Evolutionary conservation across 2,329 filamentous ascomycete genomes (phyloP).

Genomic region (Pseudogymnoascus sp.): DNA sequence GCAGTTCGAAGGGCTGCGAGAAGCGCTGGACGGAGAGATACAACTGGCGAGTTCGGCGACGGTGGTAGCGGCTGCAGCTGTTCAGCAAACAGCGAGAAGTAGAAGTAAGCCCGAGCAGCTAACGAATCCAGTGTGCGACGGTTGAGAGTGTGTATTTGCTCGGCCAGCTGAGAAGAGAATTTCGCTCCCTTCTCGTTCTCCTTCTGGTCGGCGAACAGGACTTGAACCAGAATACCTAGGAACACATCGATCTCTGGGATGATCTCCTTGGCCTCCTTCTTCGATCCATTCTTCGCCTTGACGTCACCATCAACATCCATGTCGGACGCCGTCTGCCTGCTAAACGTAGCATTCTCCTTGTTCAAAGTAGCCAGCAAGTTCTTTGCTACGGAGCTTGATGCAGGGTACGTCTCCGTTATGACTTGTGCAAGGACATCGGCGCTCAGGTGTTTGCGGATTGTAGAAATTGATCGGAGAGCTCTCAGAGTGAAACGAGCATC

Average conservation of each 20-base stretch:
- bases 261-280: constrained; percentile 62
- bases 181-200: constrained; percentile 69
- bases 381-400: constrained; percentile 52
- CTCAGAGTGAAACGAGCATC: constrained; percentile 92
- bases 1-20: constrained; percentile 85
- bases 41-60: constrained; percentile 78
- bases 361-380: constrained; percentile 62
- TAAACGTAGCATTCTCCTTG: constrained; percentile 55
- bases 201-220: constrained; percentile 80
- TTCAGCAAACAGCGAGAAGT: constrained; percentile 93
- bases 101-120: constrained; percentile 94
- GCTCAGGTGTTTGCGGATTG: constrained; percentile 82
- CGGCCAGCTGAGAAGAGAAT: constrained; percentile 76
- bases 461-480: constrained; percentile 89
- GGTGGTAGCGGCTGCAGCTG: constrained; percentile 79
- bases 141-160: constrained; percentile 81
- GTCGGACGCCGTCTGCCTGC: constrained; percentile 47
- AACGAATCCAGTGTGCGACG: constrained; percentile 89
- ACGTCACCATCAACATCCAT: constrained; percentile 65
- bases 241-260: constrained; percentile 86
- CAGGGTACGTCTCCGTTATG: constrained; percentile 70
- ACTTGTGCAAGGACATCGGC: constrained; percentile 72
- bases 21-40: constrained; percentile 76
- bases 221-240: constrained; percentile 76
- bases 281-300: constrained; percentile 48